Evolutionary conservation across 192 early-diverging fungal species (phyloP), one percentile per base, ranked within the genome.

Genomic region (Dispira simplex): DNA sequence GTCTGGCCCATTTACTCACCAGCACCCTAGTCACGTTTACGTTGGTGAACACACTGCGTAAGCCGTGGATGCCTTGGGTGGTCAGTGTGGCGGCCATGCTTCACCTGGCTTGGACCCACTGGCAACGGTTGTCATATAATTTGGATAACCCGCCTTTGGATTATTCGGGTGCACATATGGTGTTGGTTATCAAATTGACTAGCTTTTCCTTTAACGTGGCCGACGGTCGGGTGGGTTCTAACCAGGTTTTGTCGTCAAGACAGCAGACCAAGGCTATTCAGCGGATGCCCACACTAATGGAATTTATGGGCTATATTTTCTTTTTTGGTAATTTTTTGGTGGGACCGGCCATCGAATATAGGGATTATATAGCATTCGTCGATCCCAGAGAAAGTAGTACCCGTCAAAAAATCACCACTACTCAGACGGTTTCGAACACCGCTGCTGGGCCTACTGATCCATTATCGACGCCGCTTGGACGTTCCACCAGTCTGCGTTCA

Each of bases 141-240:
- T 66, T 70, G 12, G 68, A 71, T 13, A 71, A 78, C 60, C 80
- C 78, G 16, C 70, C 71, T 21, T 79, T 91, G 68, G 93, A 98
- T 75, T 77, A 87, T 62, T 90, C 95, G 11, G 89, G 90, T 13
- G 90, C 92, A 2, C 87, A 93, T 72, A 98, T 98, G 95, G 81
- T 96, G 25, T 73, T 94, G 55, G 85, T 91, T n/a, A 93, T 95
- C 64, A 95, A 95, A 67, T 68, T 92, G 46, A 89, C 91, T 20
- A 84, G 85, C 11, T 90, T 89, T 75, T 91, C 90, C 0, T 97
- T 87, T 73, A 83, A 81, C 54, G 80, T 90, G 12, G 76, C 81
- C 66, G 93, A 97, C 66, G 91, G 90, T 26, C 81, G 77, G 44
- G 28, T 23, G 16, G 39, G 16, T 57, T 23, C 44, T 8, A 12